Evolutionary conservation across 306 rosid genomes (phyloP).

Genomic region (Alnus rubra): DNA sequence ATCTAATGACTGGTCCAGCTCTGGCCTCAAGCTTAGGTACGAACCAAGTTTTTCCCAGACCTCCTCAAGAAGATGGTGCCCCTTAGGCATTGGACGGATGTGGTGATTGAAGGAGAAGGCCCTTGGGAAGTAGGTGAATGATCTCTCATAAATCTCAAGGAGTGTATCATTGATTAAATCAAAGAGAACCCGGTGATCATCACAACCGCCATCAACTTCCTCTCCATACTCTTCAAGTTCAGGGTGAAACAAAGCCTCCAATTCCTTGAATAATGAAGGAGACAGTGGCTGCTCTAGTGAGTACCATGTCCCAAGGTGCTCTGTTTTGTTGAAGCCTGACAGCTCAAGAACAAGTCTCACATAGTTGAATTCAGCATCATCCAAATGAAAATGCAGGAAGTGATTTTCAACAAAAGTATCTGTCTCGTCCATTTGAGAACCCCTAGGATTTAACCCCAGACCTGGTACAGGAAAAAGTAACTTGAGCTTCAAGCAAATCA

Average conservation of each 20-base stretch:
- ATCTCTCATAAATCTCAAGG: conserved; percentile 50
- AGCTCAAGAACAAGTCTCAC: conserved; percentile 58
- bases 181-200: conserved; percentile 61
- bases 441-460: conserved; percentile 9
- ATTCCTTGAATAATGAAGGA: conserved; percentile 47
- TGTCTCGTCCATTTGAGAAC: conserved; percentile 30
- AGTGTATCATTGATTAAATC: conserved; percentile 66
- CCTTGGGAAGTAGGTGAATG: conserved; percentile 60
- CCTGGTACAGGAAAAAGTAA: conserved; percentile 28
- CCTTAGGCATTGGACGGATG: conserved; percentile 54
- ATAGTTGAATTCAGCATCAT: conserved; percentile 53
- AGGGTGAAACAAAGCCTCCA: conserved; percentile 37
- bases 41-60: conserved; percentile 49
- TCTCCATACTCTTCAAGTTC: conserved; percentile 41
- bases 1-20: conserved; percentile 71
- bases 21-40: conserved; percentile 64
- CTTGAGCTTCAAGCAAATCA: not conserved
- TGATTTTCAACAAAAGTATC: conserved; percentile 12
- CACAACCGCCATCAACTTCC: conserved; percentile 18
- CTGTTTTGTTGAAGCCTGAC: conserved; percentile 58
- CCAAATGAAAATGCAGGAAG: conserved; percentile 21
- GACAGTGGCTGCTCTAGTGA: conserved; percentile 54
- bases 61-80: conserved; percentile 51
- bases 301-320: conserved; percentile 39
- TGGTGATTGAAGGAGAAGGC: conserved; percentile 45